Conservation (phyloP, 2,329 filamentous ascomycete genomes). For the Trichoderma gracile region DNA sequence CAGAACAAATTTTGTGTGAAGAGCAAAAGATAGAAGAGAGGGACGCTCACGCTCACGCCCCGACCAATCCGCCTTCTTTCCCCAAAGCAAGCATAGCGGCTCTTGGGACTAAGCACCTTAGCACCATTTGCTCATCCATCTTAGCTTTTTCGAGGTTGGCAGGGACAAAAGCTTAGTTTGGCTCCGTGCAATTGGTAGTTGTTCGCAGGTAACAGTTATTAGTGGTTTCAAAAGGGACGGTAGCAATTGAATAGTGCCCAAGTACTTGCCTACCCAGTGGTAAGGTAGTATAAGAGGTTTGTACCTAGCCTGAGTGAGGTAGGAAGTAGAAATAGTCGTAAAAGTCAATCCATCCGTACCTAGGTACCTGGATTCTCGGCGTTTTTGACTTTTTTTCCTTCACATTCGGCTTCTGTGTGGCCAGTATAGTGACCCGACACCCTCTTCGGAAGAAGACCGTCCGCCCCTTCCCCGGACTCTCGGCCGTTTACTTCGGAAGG, state of each 20-base stretch:
- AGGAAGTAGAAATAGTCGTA: no score
- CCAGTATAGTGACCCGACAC: background rate
- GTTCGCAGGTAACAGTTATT: background rate
- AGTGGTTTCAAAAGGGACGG: background rate
- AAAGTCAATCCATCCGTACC: background rate
- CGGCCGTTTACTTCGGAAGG: background rate
- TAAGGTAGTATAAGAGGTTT: no score
- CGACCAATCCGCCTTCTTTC: background rate
- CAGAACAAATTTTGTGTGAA: background rate
- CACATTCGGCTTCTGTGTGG: no score
- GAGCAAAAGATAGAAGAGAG: background rate
- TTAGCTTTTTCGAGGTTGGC: no score
- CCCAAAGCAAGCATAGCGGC: conserved; percentile 25
- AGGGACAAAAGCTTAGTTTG: no score
- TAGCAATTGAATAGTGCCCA: no score
- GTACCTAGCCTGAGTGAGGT: no score
- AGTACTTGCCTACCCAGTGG: no score
- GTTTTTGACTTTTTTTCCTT: background rate
- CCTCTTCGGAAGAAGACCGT: conserved; percentile 6
- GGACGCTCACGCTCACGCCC: background rate
- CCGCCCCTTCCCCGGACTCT: background rate
- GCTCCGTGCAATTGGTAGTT: background rate
- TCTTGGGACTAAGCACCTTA: background rate
- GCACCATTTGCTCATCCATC: no score
- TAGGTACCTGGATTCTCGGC: no score